Conservation (phyloP, 768 basidiomycete species). For the Tylopilus sp. region DNA sequence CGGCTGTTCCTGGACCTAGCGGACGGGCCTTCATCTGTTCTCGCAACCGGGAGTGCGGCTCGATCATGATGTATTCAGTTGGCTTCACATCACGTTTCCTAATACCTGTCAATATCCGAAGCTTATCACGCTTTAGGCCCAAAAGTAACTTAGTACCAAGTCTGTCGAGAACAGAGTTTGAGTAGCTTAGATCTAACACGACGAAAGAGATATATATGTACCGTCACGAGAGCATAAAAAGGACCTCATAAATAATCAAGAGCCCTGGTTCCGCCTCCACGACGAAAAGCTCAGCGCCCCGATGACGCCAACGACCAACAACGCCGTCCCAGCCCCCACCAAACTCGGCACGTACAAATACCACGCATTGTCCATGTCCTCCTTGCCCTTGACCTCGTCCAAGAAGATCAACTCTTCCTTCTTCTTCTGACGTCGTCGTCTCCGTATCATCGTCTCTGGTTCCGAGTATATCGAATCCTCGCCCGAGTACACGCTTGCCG, state of each 20-base stretch:
- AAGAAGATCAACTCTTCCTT: conserved; percentile 54
- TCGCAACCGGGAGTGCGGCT: no score
- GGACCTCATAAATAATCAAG: conserved; percentile 31
- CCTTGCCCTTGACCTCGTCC: conserved; percentile 42
- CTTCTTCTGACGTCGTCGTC: conserved; percentile 51
- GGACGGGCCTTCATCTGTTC: no score
- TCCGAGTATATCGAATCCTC: conserved; percentile 29
- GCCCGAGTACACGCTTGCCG: conserved; percentile 28
- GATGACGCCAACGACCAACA: conserved; percentile 74
- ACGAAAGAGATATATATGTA: conserved; percentile 17
- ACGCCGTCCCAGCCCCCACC: conserved; percentile 80
- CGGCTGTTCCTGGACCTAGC: no score
- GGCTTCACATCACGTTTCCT: no score
- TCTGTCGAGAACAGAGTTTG: neutral
- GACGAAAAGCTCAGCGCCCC: conserved; percentile 72
- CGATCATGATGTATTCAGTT: no score
- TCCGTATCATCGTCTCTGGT: conserved; percentile 33
- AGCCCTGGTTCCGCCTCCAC: conserved; percentile 66
- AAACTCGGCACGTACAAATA: conserved; percentile 76
- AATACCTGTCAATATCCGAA: no score
- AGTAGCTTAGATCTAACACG: conserved; percentile 11
- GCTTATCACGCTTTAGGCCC: no score
- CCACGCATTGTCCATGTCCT: conserved; percentile 71
- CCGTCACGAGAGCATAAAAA: neutral
- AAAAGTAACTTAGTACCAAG: no score